Base-by-base conservation (phyloP, 768 basidiomycete genomes). In the Pholiota conissans region DNA sequence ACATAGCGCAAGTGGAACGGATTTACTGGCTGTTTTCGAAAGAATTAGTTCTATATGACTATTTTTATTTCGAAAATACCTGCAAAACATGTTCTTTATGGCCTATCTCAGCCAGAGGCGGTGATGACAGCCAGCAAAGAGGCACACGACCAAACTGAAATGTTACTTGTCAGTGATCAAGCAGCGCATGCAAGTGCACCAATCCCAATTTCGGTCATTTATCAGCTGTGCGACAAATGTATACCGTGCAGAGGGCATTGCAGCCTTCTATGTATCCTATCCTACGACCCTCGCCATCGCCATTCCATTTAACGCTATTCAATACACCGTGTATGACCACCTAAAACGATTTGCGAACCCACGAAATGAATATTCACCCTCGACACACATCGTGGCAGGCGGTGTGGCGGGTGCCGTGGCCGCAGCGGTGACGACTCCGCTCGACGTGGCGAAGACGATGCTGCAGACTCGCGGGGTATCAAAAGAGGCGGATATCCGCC, bases 111-210 rank as follows among this genome's bases (percentile, higher is more conserved):
- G 30, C 13, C 13, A 32, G 30, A 32, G 13, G 13, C 13, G 30
- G 30, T 13, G 6, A 32, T 32, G 30, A 32, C 30, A 6, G 13
- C 7, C 13, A 6, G 30, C 30, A 32, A 13, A 6, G 30, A 32
- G 28, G 26, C 48, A 16, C 22, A 13, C 29, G 6, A 55, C 27
- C 28, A 56, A 39, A 60, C 48, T 40, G 28, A 37, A 62, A 59
- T 34, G 30, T 67, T 59, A 18, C 39, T 57, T 45, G 45, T 62
- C n/a, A 98, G 96, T 99, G 65, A 93, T 99, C 78, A 99, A 99
- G 76, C 97, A 99, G 78, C 87, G 97, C 51, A 98, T 99, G 97
- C 97, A 99, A 74, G 80, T 98, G 56, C 95, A 95, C 76, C 86
- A 91, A 68, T 98, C 97, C 3, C 80, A 90, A 71, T 95, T 93